A percentile compares a stretch with the other conserved stretches of the same genome.
Conservation (phyloP, 2,329 filamentous ascomycete genomes). For the Fusarium miscanthi region DNA sequence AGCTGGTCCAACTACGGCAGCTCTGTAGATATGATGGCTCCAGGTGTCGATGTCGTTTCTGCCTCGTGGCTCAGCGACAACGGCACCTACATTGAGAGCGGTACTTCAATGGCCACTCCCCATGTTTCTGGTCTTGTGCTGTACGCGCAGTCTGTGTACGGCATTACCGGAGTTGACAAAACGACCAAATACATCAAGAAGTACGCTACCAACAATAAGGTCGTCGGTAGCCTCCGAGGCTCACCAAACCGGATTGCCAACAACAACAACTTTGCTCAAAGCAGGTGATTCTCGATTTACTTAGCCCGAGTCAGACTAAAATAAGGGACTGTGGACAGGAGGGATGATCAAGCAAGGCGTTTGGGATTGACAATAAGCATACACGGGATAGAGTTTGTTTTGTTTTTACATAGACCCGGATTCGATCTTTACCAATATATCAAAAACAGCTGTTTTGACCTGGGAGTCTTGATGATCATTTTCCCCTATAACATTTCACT, state of each 20-base stretch:
- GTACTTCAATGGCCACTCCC: slow-evolving; percentile 72
- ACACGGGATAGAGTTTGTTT: slow-evolving; percentile 6
- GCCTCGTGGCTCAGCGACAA: slow-evolving; percentile 58
- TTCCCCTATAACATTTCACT: too few species aligned
- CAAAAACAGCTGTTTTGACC: neutral
- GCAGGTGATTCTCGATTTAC: slow-evolving; percentile 1
- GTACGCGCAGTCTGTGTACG: slow-evolving; percentile 59
- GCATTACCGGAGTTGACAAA: slow-evolving; percentile 46
- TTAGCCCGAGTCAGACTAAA: neutral
- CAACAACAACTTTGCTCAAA: slow-evolving; percentile 54
- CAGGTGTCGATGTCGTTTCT: slow-evolving; percentile 59
- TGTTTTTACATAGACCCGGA: neutral
- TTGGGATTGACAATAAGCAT: slow-evolving; percentile 1
- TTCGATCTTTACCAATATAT: slow-evolving; percentile 5
- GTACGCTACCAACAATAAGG: slow-evolving; percentile 53
- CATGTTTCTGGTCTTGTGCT: slow-evolving; percentile 69
- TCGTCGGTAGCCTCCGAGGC: slow-evolving; percentile 52
- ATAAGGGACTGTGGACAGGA: neutral
- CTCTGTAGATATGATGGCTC: slow-evolving; percentile 62
- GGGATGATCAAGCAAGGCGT: slow-evolving; percentile 14
- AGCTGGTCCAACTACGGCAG: slow-evolving; percentile 63
- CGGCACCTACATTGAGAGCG: slow-evolving; percentile 61
- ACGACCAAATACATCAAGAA: slow-evolving; percentile 56
- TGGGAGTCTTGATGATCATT: neutral
- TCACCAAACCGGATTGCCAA: slow-evolving; percentile 62